Conservation (phyloP, 1,139 yeast species). For the Zygosaccharomyces sapae region DNA sequence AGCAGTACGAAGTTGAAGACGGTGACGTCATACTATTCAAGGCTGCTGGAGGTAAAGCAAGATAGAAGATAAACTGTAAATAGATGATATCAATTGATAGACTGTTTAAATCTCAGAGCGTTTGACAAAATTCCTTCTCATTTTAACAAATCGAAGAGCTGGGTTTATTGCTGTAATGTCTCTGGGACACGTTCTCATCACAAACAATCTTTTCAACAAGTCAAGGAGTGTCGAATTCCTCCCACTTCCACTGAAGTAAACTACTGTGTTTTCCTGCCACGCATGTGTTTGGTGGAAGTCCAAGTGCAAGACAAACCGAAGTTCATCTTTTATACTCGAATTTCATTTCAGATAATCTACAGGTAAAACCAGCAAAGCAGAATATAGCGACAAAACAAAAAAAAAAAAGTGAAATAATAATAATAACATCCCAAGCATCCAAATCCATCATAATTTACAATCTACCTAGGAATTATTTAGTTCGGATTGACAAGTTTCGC, state of each 20-base stretch:
- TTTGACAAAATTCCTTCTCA: slow-evolving; percentile 41
- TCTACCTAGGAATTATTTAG: slow-evolving; percentile 3
- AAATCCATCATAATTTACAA: slow-evolving; percentile 5
- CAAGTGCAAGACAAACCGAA: neutral
- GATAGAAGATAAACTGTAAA: slow-evolving; percentile 19
- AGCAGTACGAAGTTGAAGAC: slow-evolving; percentile 67
- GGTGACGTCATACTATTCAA: slow-evolving; percentile 71
- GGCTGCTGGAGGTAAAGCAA: slow-evolving; percentile 42
- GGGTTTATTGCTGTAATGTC: slow-evolving; percentile 44
- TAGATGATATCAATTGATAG: slow-evolving; percentile 8
- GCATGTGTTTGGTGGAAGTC: no score
- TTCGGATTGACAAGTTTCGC: slow-evolving; percentile 3
- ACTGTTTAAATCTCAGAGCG: slow-evolving; percentile 37
- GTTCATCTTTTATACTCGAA: neutral
- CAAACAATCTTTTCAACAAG: slow-evolving; percentile 23
- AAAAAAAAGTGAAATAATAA: neutral
- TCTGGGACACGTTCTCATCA: slow-evolving; percentile 41
- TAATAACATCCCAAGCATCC: neutral
- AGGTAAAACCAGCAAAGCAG: neutral
- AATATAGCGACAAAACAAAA: neutral
- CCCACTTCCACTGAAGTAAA: slow-evolving; percentile 4
- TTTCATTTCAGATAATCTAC: no score
- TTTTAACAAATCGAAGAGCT: slow-evolving; percentile 47
- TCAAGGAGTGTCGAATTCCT: neutral
- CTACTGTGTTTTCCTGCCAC: neutral